A percentile compares a stretch with the other conserved stretches of the same genome.
These are phyloP conservation scores for Fraxinus dipetala DNA, from an alignment of 305 asterid species.

Conservation along the genomic window DNA sequence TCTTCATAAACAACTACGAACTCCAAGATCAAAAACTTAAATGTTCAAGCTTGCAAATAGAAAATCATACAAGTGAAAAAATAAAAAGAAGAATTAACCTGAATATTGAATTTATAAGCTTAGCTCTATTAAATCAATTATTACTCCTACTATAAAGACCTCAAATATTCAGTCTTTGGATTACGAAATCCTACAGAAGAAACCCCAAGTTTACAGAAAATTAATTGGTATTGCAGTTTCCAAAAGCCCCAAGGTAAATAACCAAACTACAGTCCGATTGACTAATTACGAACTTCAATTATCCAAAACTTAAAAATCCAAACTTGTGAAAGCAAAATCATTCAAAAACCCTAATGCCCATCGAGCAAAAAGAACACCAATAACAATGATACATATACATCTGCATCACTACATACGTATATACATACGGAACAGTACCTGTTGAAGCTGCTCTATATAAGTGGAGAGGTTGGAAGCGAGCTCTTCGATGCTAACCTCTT, in stretches of 20 bases:
- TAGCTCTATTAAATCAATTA: neutral
- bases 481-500: slow-evolving; percentile 78
- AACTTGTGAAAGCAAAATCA: neutral
- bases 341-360: neutral
- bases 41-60: neutral
- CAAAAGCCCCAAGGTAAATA: neutral
- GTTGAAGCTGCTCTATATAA: slow-evolving; percentile 82
- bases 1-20: neutral
- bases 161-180: neutral
- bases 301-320: neutral
- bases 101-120: neutral
- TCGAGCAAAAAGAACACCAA: neutral
- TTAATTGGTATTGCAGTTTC: neutral
- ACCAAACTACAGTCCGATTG: neutral
- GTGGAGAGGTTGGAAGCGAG: slow-evolving; percentile 78
- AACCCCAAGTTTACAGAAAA: neutral
- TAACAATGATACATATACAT: neutral
- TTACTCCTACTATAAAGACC: neutral
- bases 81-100: neutral
- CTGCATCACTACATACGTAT: neutral
- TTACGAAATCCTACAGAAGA: neutral
- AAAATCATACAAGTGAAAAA: neutral
- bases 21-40: neutral
- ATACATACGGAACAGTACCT: slow-evolving; percentile 40
- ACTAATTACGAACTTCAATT: neutral